Conservation (phyloP, 495 filamentous ascomycete species). For the Clohesyomyces aquaticus region DNA sequence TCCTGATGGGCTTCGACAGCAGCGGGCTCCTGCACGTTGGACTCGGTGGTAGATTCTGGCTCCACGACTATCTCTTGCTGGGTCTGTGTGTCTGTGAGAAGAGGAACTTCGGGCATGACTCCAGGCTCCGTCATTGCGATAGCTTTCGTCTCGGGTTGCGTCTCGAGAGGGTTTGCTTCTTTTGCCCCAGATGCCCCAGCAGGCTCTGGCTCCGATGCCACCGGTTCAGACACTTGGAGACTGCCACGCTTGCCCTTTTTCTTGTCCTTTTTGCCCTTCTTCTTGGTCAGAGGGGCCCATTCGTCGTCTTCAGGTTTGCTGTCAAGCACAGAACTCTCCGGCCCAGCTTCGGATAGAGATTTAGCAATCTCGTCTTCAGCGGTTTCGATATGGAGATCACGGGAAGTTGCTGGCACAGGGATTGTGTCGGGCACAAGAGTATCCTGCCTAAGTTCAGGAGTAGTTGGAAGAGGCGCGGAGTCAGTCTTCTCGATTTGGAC, state of each 20-base stretch:
- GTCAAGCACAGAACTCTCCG: conserved; percentile 6
- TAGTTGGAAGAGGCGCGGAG: background rate
- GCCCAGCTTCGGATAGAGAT: background rate
- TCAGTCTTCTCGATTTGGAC: background rate
- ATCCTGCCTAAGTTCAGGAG: background rate
- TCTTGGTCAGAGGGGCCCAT: conserved; percentile 35
- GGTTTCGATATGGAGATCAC: too few species aligned
- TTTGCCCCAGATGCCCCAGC: too few species aligned
- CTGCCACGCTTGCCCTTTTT: conserved; percentile 32
- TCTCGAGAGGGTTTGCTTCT: background rate
- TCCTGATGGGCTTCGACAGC: too few species aligned
- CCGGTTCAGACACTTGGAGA: conserved; percentile 7
- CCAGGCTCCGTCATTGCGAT: background rate
- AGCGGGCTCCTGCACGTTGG: too few species aligned
- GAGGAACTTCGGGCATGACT: too few species aligned
- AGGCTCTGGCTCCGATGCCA: background rate
- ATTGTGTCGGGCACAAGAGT: background rate
- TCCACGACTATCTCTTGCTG: too few species aligned
- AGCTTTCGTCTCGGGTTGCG: background rate
- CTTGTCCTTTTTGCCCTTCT: conserved; percentile 51
- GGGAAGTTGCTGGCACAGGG: too few species aligned
- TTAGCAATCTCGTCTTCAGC: too few species aligned
- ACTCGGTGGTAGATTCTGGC: too few species aligned
- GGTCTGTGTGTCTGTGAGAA: too few species aligned
- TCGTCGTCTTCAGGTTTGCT: background rate